Conservation (phyloP, 345 rosid species). For the Salix suchowensis region DNA sequence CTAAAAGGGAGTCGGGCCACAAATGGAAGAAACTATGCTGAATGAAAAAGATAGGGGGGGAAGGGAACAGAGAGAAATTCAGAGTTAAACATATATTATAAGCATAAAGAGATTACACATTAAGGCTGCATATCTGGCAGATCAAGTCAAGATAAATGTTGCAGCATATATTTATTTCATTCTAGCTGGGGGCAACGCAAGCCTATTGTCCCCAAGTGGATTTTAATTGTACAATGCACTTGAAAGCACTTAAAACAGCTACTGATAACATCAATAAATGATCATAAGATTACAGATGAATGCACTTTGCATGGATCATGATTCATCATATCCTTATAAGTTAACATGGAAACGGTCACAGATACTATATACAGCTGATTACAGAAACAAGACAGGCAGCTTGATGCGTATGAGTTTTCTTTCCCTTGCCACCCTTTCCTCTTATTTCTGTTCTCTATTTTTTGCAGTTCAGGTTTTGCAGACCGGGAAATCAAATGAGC, state of each 20-base stretch:
- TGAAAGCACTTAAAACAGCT: neutral
- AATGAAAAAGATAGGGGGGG: neutral
- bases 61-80: neutral
- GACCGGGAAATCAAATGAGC: neutral
- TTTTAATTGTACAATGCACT: neutral
- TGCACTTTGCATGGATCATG: constrained; percentile 4
- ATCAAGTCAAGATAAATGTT: neutral
- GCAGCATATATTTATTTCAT: constrained; percentile 6
- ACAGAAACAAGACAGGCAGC: neutral
- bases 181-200: neutral
- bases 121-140: neutral
- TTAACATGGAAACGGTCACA: neutral
- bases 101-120: neutral
- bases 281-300: constrained; percentile 6
- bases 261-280: neutral
- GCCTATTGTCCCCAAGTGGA: neutral
- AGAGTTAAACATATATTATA: neutral
- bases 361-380: constrained; percentile 19
- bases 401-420: neutral
- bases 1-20: no score
- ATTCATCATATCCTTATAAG: neutral
- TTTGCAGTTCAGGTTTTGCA: neutral
- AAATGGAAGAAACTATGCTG: no score
- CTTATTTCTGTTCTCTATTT: neutral
- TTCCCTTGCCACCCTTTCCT: neutral